These are phyloP conservation scores for Phylloboletellus chloephorus DNA, from an alignment of 1,284 basidiomycete species.

Conservation along the genomic window DNA sequence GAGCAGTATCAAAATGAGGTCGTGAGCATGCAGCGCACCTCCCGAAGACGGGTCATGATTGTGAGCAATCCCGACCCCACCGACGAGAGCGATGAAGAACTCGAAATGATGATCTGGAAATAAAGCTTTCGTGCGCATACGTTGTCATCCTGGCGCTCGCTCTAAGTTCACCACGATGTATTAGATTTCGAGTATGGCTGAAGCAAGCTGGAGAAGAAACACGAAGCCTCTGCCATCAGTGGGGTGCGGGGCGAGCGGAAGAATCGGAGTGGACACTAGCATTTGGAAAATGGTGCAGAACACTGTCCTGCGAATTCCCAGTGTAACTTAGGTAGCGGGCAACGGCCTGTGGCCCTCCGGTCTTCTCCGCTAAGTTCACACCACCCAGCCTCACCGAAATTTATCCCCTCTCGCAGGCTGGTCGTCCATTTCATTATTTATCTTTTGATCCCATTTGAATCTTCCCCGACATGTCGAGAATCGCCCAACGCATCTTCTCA, in stretches of 20 bases:
- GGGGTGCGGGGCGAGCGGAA: not conserved
- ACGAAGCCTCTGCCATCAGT: too few relatives aligned
- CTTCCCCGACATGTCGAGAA: conserved; percentile 21
- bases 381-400: conserved; percentile 28
- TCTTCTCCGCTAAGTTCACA: conserved; percentile 31
- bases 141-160: too few relatives aligned
- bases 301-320: not conserved
- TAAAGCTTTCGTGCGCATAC: conserved; percentile 3
- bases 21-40: conserved; percentile 14
- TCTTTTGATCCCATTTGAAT: not conserved
- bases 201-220: too few relatives aligned
- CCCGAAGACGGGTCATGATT: conserved; percentile 26
- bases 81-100: conserved; percentile 27
- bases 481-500: conserved; percentile 15
- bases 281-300: not conserved
- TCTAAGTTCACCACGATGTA: too few relatives aligned
- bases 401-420: conserved; percentile 16
- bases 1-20: conserved; percentile 17
- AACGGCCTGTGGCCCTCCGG: conserved; percentile 24
- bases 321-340: not conserved
- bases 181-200: too few relatives aligned
- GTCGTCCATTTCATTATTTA: conserved; percentile 12
- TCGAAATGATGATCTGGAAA: conserved; percentile 16
- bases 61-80: conserved; percentile 28
- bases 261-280: not conserved